These are phyloP conservation scores for Pestalotiopsis sp. DNA, from an alignment of 2,329 filamentous ascomycete genomes.

Conservation along the genomic window DNA sequence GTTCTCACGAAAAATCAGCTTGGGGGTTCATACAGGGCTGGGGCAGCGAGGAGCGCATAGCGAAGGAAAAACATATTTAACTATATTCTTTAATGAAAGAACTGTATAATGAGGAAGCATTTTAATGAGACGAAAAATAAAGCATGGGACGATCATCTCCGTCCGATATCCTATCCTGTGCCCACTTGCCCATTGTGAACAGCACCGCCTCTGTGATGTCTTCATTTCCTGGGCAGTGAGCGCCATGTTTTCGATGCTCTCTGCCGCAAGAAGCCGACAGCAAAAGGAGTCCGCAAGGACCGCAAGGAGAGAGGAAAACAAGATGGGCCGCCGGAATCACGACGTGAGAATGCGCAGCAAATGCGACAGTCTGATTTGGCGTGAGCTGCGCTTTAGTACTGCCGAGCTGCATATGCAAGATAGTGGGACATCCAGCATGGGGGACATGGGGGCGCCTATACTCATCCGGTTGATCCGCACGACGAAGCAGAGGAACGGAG, in stretches of 20 bases:
- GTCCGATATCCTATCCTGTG: neutral
- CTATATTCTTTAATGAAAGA: neutral
- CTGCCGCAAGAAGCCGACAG: neutral
- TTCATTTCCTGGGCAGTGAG: neutral
- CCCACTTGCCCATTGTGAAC: too few species aligned
- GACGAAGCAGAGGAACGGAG: neutral
- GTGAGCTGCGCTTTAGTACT: neutral
- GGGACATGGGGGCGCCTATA: neutral
- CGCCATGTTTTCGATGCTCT: neutral
- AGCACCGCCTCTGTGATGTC: neutral
- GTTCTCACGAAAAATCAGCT: neutral
- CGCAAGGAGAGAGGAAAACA: neutral
- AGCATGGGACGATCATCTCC: neutral
- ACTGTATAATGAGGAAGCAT: neutral
- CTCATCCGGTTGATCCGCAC: neutral
- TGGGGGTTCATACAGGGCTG: neutral
- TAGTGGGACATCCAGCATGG: neutral
- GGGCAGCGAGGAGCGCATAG: neutral
- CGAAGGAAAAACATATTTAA: neutral
- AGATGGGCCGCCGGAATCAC: neutral
- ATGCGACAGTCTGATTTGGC: neutral
- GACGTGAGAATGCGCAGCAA: neutral
- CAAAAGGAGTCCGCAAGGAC: neutral
- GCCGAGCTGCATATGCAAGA: constrained; percentile 6
- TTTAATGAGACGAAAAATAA: neutral